Percentiles rank a stretch among this genome's conserved stretches.
These are phyloP conservation scores for Tricholoma bakamatsutake DNA, from an alignment of 768 basidiomycete genomes.

Conservation along the genomic window DNA sequence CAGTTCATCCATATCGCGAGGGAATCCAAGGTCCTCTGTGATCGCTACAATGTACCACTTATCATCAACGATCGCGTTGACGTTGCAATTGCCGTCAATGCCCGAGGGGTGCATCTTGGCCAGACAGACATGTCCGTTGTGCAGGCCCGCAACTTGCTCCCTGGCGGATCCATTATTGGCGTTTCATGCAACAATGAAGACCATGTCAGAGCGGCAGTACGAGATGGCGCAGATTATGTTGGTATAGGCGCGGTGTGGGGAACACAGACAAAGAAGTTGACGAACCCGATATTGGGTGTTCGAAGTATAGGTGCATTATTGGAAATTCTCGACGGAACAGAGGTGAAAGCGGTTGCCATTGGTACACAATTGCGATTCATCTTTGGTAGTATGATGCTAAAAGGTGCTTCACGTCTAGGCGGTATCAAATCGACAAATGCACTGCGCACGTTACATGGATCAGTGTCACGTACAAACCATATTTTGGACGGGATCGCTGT, in stretches of 20 bases:
- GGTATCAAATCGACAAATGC: conserved; percentile 82
- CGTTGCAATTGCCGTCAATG: conserved; percentile 71
- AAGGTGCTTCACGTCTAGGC: conserved; percentile 37
- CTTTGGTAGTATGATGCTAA: background rate
- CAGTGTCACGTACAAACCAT: conserved; percentile 51
- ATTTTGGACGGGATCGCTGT: conserved; percentile 80
- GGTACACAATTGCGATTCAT: conserved; percentile 40
- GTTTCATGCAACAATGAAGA: conserved; percentile 67
- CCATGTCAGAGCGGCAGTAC: conserved; percentile 58
- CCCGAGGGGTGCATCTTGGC: conserved; percentile 83
- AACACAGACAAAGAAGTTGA: conserved; percentile 74
- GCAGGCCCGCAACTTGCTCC: conserved; percentile 63
- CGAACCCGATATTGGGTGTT: conserved; percentile 60
- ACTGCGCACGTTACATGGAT: conserved; percentile 68
- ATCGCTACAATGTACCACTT: conserved; percentile 72
- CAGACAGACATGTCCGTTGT: conserved; percentile 79
- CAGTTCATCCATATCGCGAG: conserved; percentile 77
- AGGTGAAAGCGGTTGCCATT: conserved; percentile 75
- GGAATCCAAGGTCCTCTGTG: conserved; percentile 65
- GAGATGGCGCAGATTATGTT: conserved; percentile 73
- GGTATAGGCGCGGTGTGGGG: conserved; percentile 84
- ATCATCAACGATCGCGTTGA: conserved; percentile 89
- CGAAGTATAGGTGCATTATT: conserved; percentile 67
- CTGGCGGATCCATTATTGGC: conserved; percentile 67
- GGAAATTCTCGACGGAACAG: conserved; percentile 53